Evolutionary conservation across 805 yeast genomes (phyloP).

Genomic region (Hanseniaspora opuntiae): DNA sequence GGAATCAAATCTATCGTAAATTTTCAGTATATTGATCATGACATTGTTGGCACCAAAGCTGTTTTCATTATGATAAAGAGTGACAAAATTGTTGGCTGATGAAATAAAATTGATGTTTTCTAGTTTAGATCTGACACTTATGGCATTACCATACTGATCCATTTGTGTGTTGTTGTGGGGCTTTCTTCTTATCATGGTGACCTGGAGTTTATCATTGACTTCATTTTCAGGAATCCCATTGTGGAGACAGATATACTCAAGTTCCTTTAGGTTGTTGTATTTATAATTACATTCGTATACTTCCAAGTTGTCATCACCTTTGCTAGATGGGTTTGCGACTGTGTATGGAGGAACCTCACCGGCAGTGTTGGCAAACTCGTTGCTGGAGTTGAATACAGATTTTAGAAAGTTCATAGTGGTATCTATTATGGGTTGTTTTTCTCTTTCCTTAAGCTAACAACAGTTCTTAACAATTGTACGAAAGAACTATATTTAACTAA

Average conservation of each 20-base stretch:
- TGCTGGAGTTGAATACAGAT: conserved; percentile 9
- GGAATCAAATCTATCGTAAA: conserved; percentile 11
- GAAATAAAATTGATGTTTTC: background rate
- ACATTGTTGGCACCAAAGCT: conserved; percentile 2
- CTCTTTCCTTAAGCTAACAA: no score
- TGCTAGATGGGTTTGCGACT: background rate
- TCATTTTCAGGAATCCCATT: conserved; percentile 1
- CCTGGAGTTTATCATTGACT: conserved; percentile 3
- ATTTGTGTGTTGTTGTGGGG: background rate
- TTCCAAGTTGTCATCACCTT: background rate
- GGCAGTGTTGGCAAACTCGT: conserved; percentile 8
- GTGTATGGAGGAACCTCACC: conserved; percentile 11
- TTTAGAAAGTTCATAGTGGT: conserved; percentile 7
- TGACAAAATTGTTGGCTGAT: conserved; percentile 7
- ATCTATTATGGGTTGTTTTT: background rate
- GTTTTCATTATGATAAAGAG: conserved; percentile 7
- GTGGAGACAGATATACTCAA: conserved; percentile 11
- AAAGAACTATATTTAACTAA: background rate
- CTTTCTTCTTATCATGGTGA: conserved; percentile 9
- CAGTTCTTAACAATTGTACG: no score
- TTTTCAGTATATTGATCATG: conserved; percentile 9
- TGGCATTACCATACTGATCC: conserved; percentile 10
- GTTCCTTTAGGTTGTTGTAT: conserved; percentile 3
- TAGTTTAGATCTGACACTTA: background rate
- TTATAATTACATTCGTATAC: conserved; percentile 7